Conservation (phyloP, 2,329 filamentous ascomycete species). For the Penicillium corylophilum region DNA sequence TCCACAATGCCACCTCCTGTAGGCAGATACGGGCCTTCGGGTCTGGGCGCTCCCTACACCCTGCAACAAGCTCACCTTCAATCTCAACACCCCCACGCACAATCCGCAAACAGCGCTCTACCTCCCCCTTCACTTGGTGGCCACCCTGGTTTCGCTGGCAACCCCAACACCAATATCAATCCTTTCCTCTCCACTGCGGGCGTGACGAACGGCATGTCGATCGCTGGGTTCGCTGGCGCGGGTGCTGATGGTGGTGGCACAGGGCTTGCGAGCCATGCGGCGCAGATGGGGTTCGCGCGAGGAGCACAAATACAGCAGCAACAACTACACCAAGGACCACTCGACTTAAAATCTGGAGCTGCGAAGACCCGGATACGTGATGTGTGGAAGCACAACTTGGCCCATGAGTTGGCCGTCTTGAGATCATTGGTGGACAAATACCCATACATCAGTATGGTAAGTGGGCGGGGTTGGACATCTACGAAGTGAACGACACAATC, state of each 20-base stretch:
- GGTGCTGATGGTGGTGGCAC: constrained; percentile 59
- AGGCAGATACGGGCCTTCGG: constrained; percentile 58
- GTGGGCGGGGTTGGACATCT: constrained; percentile 28
- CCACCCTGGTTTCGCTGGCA: constrained; percentile 67
- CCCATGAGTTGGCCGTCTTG: constrained; percentile 84
- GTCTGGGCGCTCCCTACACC: constrained; percentile 60
- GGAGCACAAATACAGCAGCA: constrained; percentile 66
- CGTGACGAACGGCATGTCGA: constrained; percentile 57
- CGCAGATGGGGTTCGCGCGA: constrained; percentile 82
- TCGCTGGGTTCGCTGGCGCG: constrained; percentile 56
- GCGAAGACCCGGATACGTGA: constrained; percentile 83
- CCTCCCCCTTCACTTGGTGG: constrained; percentile 60
- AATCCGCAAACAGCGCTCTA: constrained; percentile 49
- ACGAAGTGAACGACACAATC: neutral
- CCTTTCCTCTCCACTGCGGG: constrained; percentile 59
- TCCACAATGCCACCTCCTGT: constrained; percentile 58
- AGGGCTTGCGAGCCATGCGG: constrained; percentile 81
- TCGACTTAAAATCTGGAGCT: constrained; percentile 57
- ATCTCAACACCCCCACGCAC: constrained; percentile 39
- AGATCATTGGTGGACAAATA: constrained; percentile 84
- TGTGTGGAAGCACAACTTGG: constrained; percentile 90
- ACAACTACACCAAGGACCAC: constrained; percentile 49
- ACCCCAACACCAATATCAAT: constrained; percentile 66
- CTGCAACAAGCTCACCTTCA: constrained; percentile 50
- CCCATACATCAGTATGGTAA: constrained; percentile 95